Conservation (phyloP, 2,329 filamentous ascomycete species). For the Peltaster fructicola region DNA sequence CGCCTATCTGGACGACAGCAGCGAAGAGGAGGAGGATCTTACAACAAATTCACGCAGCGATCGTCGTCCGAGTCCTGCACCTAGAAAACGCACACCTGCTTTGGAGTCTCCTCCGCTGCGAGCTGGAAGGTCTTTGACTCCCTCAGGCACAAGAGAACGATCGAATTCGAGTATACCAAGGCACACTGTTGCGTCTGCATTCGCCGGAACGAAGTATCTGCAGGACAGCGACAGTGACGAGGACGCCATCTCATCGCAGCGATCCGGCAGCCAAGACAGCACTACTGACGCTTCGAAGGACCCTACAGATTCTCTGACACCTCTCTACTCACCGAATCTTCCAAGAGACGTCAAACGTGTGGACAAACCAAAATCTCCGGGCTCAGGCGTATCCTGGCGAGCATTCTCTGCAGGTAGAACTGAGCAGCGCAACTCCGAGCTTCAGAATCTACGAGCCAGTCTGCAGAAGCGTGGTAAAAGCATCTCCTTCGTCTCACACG, state of each 20-base stretch:
- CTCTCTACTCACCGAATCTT: conserved; percentile 4
- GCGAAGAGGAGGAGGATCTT: conserved; percentile 10
- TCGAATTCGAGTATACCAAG: conserved; percentile 7
- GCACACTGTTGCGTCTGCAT: conserved; percentile 19
- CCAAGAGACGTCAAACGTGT: conserved; percentile 13
- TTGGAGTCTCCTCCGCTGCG: too few relatives aligned
- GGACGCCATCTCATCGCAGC: conserved; percentile 15
- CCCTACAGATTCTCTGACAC: conserved; percentile 2
- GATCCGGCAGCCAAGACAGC: conserved; percentile 13
- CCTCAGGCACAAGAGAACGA: conserved; percentile 9
- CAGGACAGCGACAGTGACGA: conserved; percentile 16
- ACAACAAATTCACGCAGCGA: conserved; percentile 6
- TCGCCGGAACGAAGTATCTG: conserved; percentile 21
- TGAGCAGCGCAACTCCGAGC: conserved; percentile 17
- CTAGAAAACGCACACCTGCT: too few relatives aligned
- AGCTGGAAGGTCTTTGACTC: conserved; percentile 9
- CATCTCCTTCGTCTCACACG: conserved; percentile 17
- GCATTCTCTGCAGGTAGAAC: conserved; percentile 17
- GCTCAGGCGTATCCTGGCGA: conserved; percentile 18
- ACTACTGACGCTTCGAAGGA: conserved; percentile 3
- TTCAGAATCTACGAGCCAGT: conserved; percentile 17
- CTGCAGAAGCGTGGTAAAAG: conserved; percentile 16
- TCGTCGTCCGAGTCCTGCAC: conserved; percentile 13
- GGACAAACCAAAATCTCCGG: conserved; percentile 17
- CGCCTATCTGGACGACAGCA: conserved; percentile 18